Evolutionary conservation across 306 rosid genomes (phyloP).

Genomic region (Arachis hypogaea): DNA sequence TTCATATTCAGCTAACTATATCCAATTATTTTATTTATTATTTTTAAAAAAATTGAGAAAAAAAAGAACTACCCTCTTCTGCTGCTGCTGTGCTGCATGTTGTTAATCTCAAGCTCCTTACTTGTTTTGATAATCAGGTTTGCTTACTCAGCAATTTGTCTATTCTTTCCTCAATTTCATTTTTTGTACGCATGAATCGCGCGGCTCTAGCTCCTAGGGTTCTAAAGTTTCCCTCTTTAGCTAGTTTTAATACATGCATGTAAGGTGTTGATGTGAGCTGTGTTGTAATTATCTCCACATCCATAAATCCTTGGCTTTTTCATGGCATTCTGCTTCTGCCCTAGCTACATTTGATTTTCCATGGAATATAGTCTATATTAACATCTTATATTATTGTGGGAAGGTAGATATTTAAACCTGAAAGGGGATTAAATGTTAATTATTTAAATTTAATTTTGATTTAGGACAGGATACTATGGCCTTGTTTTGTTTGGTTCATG

Average conservation of each 20-base stretch:
- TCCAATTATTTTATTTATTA: neutral
- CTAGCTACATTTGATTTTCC: conserved; percentile 4
- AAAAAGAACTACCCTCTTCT: neutral
- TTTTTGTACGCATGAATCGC: neutral
- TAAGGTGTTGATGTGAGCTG: neutral
- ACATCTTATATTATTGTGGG: neutral
- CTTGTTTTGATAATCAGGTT: neutral
- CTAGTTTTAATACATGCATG: neutral
- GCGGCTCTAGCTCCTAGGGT: conserved; percentile 22
- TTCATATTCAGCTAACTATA: no score
- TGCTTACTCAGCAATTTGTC: neutral
- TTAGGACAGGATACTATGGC: no score
- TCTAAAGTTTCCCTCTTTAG: neutral
- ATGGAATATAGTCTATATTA: neutral
- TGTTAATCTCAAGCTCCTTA: neutral
- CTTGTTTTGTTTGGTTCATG: no score
- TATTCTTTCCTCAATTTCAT: neutral
- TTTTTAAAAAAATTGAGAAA: neutral
- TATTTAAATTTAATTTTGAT: no score
- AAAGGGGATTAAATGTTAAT: no score
- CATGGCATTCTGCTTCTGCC: neutral
- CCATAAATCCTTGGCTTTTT: neutral
- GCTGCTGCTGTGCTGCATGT: neutral
- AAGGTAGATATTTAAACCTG: neutral
- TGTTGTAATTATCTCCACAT: neutral